Conservation (phyloP, 352 stramenopile genomes). For the Phytopythium chamaehyphon region DNA sequence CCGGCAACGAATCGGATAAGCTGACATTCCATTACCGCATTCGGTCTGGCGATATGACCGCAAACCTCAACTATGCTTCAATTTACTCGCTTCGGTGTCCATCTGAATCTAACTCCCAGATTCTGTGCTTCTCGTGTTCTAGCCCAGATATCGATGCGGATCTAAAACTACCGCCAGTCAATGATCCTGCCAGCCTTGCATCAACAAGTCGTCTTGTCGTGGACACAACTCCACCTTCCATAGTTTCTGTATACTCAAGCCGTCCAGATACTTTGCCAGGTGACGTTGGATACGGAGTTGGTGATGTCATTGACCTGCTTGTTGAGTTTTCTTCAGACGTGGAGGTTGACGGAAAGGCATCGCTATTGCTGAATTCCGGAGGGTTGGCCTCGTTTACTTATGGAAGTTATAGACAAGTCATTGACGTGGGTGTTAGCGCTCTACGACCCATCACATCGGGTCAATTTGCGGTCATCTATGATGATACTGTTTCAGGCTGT, state of each 20-base stretch:
- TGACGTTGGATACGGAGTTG: constrained; percentile 47
- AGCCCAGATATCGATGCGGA: constrained; percentile 26
- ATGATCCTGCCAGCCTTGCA: constrained; percentile 23
- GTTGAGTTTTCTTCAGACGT: constrained; percentile 66
- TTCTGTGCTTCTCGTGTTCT: constrained; percentile 18
- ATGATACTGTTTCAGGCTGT: constrained; percentile 30
- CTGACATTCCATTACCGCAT: constrained; percentile 74
- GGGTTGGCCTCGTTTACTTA: constrained; percentile 46
- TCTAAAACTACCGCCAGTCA: constrained; percentile 28
- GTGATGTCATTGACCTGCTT: constrained; percentile 64
- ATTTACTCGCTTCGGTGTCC: constrained; percentile 29
- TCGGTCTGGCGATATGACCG: constrained; percentile 27
- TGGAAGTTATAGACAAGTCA: constrained; percentile 47
- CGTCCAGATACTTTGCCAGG: constrained; percentile 23
- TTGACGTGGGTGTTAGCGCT: constrained; percentile 65
- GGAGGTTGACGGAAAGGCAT: constrained; percentile 33
- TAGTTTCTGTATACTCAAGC: constrained; percentile 45
- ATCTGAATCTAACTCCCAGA: constrained; percentile 15
- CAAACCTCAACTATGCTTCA: constrained; percentile 54
- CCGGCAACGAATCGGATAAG: constrained; percentile 33
- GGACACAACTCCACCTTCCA: constrained; percentile 27
- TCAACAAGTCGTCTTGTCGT: constrained; percentile 29
- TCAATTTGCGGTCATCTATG: constrained; percentile 58
- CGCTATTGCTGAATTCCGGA: constrained; percentile 43
- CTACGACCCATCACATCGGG: constrained; percentile 44